These are phyloP conservation scores for Leptodontidium sp. DNA, from an alignment of 2,329 filamentous ascomycete genomes.

Conservation along the genomic window DNA sequence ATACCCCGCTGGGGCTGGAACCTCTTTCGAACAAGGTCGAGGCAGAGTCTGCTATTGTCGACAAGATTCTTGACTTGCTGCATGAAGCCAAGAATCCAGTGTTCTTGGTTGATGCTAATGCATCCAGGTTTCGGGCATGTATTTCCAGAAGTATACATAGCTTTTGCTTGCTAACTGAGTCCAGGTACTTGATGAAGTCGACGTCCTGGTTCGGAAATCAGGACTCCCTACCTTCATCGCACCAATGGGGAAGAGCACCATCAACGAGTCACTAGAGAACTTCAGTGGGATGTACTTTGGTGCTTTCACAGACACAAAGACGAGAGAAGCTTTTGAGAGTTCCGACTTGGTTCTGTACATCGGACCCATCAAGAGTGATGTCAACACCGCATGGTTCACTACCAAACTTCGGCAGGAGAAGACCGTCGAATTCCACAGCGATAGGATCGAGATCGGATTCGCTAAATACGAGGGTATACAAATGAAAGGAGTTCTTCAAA, in stretches of 20 bases:
- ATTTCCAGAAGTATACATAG: not conserved
- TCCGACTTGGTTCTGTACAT: slow-evolving; percentile 74
- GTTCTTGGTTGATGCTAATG: slow-evolving; percentile 9
- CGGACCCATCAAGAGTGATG: slow-evolving; percentile 60
- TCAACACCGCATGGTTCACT: slow-evolving; percentile 68
- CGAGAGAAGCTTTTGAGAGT: slow-evolving; percentile 67
- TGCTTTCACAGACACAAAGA: slow-evolving; percentile 70
- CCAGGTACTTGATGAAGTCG: slow-evolving; percentile 65
- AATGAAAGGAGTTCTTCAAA: slow-evolving; percentile 78
- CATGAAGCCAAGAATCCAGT: slow-evolving; percentile 1
- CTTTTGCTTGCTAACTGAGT: too few species aligned
- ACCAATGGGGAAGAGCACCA: slow-evolving; percentile 86
- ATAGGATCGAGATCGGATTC: slow-evolving; percentile 74
- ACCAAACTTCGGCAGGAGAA: slow-evolving; percentile 77
- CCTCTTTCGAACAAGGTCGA: slow-evolving; percentile 68
- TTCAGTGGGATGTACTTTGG: slow-evolving; percentile 86
- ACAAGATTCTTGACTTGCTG: not conserved
- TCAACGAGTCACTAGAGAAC: slow-evolving; percentile 76
- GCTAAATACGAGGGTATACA: slow-evolving; percentile 73
- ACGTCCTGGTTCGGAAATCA: slow-evolving; percentile 56
- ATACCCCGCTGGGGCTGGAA: slow-evolving; percentile 70
- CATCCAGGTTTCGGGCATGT: slow-evolving; percentile 1
- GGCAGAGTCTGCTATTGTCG: slow-evolving; percentile 60
- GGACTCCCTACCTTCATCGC: slow-evolving; percentile 81
- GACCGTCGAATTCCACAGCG: slow-evolving; percentile 80